Evolutionary conservation across 768 basidiomycete genomes (phyloP).

Genomic region (Dentipellis sp.): DNA sequence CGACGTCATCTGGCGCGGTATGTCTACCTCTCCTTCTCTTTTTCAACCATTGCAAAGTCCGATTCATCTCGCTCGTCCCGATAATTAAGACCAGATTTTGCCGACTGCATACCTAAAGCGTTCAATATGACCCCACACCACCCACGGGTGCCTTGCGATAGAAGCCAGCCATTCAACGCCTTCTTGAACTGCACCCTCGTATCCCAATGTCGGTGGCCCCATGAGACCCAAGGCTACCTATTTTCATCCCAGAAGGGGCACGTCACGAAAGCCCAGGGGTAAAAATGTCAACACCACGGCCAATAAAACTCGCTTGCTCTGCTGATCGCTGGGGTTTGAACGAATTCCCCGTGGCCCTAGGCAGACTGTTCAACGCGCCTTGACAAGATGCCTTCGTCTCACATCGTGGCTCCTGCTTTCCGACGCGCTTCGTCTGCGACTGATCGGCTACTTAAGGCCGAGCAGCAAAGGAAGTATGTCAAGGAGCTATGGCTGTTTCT

Average conservation of each 20-base stretch:
- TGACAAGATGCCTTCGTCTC: constrained; percentile 4
- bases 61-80: neutral
- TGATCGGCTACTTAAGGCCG: constrained; percentile 25
- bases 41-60: too few relatives aligned
- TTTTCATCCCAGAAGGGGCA: too few relatives aligned
- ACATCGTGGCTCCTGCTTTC: constrained; percentile 3
- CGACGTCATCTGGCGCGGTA: neutral
- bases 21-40: neutral
- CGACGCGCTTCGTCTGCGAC: constrained; percentile 20
- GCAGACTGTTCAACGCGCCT: too few relatives aligned
- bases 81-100: neutral
- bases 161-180: too few relatives aligned
- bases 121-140: too few relatives aligned
- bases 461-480: constrained; percentile 27
- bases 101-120: neutral
- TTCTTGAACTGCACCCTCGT: too few relatives aligned
- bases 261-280: neutral
- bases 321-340: neutral
- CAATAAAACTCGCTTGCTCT: neutral
- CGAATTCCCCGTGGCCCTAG: neutral
- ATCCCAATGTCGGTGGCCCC: too few relatives aligned
- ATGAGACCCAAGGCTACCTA: too few relatives aligned
- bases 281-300: neutral
- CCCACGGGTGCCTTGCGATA: too few relatives aligned
- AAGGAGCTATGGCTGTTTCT: constrained; percentile 33